Percentiles rank a stretch among this genome's conserved stretches.
These are phyloP conservation scores for Eucalyptus rudis DNA, from an alignment of 345 rosid genomes.

Conservation along the genomic window DNA sequence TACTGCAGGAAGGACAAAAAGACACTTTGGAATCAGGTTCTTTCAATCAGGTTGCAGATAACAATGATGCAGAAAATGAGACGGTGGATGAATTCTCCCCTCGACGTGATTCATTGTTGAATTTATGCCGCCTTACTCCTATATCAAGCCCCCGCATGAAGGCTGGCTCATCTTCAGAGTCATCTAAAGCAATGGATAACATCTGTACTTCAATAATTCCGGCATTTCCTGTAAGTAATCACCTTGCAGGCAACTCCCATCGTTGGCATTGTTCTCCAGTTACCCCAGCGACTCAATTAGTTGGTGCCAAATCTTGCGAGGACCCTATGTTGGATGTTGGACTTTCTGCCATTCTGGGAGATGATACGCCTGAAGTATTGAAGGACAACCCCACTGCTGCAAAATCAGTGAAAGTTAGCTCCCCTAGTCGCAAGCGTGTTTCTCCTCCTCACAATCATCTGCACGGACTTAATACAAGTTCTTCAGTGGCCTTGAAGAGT, in stretches of 20 bases:
- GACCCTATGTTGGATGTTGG: slow-evolving; percentile 4
- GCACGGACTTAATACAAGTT: slow-evolving; percentile 10
- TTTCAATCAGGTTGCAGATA: slow-evolving; percentile 4
- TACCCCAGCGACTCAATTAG: slow-evolving; percentile 14
- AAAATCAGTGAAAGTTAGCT: slow-evolving; percentile 28
- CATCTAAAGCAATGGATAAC: slow-evolving; percentile 16
- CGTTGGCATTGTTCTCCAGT: slow-evolving; percentile 22
- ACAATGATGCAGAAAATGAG: neutral
- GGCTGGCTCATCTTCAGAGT: slow-evolving; percentile 5
- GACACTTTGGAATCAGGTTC: slow-evolving; percentile 3
- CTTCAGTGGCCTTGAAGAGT: slow-evolving; percentile 27
- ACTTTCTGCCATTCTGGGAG: slow-evolving; percentile 12
- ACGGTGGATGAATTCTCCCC: slow-evolving; percentile 11
- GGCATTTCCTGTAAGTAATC: slow-evolving; percentile 8
- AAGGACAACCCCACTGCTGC: slow-evolving; percentile 17
- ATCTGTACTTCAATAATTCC: slow-evolving; percentile 6
- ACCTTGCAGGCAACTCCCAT: slow-evolving; percentile 9
- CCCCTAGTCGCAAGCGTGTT: slow-evolving; percentile 43
- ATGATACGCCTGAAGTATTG: slow-evolving; percentile 40
- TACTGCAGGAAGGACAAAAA: slow-evolving; percentile 9
- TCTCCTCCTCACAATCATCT: slow-evolving; percentile 26
- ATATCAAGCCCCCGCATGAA: slow-evolving; percentile 1
- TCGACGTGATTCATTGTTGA: slow-evolving; percentile 1
- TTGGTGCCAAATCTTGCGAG: slow-evolving; percentile 9
- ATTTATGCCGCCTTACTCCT: slow-evolving; percentile 16